Evolutionary conservation across 2,329 filamentous ascomycete genomes (phyloP).

Genomic region (Ophiostoma populinum): DNA sequence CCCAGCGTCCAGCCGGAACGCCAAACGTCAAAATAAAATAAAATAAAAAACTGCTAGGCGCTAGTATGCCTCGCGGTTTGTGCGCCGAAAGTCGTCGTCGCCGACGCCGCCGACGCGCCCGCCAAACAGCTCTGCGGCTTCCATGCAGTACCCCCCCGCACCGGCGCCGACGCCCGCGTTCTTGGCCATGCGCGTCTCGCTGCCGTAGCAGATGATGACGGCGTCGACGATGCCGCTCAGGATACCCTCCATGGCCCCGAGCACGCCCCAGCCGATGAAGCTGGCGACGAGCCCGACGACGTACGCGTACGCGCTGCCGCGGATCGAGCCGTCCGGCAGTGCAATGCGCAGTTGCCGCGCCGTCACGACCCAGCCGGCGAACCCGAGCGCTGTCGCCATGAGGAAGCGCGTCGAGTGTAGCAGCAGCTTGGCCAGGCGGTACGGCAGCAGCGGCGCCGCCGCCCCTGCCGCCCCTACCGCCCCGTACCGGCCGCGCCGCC

Average conservation of each 20-base stretch:
- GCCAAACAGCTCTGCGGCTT: slow-evolving; percentile 78
- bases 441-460: slow-evolving; percentile 51
- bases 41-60: not conserved
- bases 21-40: not conserved
- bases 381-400: slow-evolving; percentile 77
- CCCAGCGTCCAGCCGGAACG: not conserved
- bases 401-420: slow-evolving; percentile 82
- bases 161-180: slow-evolving; percentile 17
- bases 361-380: slow-evolving; percentile 92
- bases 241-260: slow-evolving; percentile 81
- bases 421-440: slow-evolving; percentile 78
- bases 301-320: slow-evolving; percentile 85
- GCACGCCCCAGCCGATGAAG: slow-evolving; percentile 84
- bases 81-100: slow-evolving; percentile 8
- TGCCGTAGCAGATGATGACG: slow-evolving; percentile 84
- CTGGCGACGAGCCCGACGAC: slow-evolving; percentile 82
- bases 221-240: slow-evolving; percentile 76
- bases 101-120: slow-evolving; percentile 22
- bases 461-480: slow-evolving; percentile 18
- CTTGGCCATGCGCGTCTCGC: slow-evolving; percentile 55
- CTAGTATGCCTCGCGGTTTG: slow-evolving; percentile 9
- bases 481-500: slow-evolving; percentile 11
- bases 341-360: slow-evolving; percentile 57
- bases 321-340: slow-evolving; percentile 32
- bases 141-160: slow-evolving; percentile 71